A percentile compares a stretch with the other conserved stretches of the same genome.
These are phyloP conservation scores for Thymus quinquecostatus DNA, from an alignment of 257 asterid genomes.

Conservation along the genomic window DNA sequence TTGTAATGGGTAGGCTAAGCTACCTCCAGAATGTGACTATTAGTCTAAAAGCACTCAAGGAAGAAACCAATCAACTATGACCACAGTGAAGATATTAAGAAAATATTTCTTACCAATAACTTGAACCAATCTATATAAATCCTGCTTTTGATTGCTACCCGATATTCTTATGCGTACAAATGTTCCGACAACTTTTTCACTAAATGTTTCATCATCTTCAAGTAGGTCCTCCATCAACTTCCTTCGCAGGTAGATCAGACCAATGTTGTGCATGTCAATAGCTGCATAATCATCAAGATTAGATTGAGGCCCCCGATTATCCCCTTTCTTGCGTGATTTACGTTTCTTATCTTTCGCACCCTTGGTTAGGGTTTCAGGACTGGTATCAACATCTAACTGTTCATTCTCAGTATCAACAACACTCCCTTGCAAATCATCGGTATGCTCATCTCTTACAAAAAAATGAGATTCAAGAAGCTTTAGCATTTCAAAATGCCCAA, in stretches of 20 bases:
- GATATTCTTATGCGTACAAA: conserved; percentile 95
- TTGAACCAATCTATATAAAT: conserved; percentile 93
- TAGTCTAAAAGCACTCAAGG: conserved; percentile 18
- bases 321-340: conserved; percentile 70
- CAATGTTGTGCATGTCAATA: conserved; percentile 87
- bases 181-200: conserved; percentile 79
- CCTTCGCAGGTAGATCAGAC: conserved; percentile 78
- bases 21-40: conserved; percentile 19
- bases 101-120: conserved; percentile 75
- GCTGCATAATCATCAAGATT: conserved; percentile 98
- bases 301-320: conserved; percentile 66
- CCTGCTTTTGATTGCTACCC: conserved; percentile 88
- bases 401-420: conserved; percentile 87
- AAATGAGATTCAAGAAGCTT: conserved; percentile 98
- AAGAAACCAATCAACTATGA: conserved; percentile 19
- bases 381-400: conserved; percentile 66
- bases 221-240: conserved; percentile 97
- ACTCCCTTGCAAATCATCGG: conserved; percentile 84
- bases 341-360: conserved; percentile 77
- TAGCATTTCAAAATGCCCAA: conserved; percentile 98
- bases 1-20: neutral
- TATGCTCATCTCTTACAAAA: conserved; percentile 72
- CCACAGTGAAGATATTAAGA: conserved; percentile 26
- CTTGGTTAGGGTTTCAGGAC: conserved; percentile 52
- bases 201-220: conserved; percentile 76